These are phyloP conservation scores for Microsporum audouinii DNA, from an alignment of 2,329 filamentous ascomycete genomes.

Conservation along the genomic window DNA sequence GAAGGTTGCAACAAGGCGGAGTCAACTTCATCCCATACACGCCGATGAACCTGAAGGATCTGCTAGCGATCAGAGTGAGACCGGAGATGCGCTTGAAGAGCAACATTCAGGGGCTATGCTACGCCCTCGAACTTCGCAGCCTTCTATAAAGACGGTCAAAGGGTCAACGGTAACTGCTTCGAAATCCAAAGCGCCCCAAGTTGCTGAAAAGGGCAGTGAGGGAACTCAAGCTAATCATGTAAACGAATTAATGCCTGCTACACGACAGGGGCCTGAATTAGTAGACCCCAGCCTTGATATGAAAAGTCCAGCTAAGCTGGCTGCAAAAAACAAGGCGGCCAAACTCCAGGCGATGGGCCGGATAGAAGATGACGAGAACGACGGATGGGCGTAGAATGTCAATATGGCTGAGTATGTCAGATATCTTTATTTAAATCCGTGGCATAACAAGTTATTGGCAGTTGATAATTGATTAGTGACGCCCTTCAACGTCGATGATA, in stretches of 20 bases:
- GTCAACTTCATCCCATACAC: not conserved
- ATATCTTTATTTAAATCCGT: not conserved
- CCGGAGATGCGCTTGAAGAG: not conserved
- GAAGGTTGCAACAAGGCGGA: conserved; percentile 9
- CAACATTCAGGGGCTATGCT: not conserved
- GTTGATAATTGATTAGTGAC: not conserved
- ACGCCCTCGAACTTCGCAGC: not conserved
- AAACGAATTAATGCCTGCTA: not conserved
- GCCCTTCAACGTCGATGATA: not conserved
- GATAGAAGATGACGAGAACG: conserved; percentile 18
- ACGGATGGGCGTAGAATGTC: not conserved
- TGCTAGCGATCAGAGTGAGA: conserved; percentile 8
- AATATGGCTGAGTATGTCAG: not conserved
- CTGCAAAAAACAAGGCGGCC: conserved; percentile 23
- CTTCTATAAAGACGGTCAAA: not conserved
- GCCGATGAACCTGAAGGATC: not conserved
- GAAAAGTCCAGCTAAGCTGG: conserved; percentile 9
- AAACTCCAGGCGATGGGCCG: conserved; percentile 25
- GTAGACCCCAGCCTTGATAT: not conserved
- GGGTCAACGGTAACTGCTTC: not conserved
- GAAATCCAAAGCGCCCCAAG: not conserved
- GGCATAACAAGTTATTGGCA: not conserved
- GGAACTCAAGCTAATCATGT: not conserved
- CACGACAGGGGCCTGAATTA: not conserved
- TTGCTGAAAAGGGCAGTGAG: not conserved